Percentiles rank a stretch among this genome's conserved stretches.
Conservation (phyloP, 2,329 filamentous ascomycete species). For the Calonectria crousiana region DNA sequence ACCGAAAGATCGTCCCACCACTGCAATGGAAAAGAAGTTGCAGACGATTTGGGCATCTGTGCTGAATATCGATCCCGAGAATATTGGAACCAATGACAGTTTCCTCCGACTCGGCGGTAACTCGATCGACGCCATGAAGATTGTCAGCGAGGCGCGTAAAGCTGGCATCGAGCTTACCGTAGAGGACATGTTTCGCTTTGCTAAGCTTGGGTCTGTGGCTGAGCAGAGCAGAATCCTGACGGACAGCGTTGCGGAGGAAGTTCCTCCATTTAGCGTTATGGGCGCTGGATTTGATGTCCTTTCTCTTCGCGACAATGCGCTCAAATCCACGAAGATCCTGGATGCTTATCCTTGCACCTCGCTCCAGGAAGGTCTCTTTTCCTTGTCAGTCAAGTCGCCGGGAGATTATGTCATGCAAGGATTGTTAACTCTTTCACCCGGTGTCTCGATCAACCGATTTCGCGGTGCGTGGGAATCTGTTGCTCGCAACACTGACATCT, state of each 20-base stretch:
- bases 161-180: slow-evolving; percentile 18
- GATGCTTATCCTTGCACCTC: slow-evolving; percentile 53
- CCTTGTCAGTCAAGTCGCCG: slow-evolving; percentile 44
- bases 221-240: not conserved
- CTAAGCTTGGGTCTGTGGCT: not conserved
- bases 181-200: slow-evolving; percentile 23
- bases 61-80: slow-evolving; percentile 19
- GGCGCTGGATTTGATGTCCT: not conserved
- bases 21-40: not conserved
- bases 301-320: not conserved
- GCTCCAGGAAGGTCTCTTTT: slow-evolving; percentile 50
- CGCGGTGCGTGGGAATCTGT: slow-evolving; percentile 27
- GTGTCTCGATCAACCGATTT: slow-evolving; percentile 21
- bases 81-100: slow-evolving; percentile 47
- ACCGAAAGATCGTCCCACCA: not conserved
- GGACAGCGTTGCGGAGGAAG: slow-evolving; percentile 33
- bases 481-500: slow-evolving; percentile 41
- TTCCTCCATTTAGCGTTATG: slow-evolving; percentile 52
- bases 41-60: slow-evolving; percentile 30
- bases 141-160: slow-evolving; percentile 30
- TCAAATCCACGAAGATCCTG: slow-evolving; percentile 27
- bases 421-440: slow-evolving; percentile 23
- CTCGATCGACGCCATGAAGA: slow-evolving; percentile 41
- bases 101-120: slow-evolving; percentile 46
- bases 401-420: slow-evolving; percentile 36